Percentiles rank a stretch among this genome's conserved stretches.
Evolutionary conservation across 306 rosid genomes (phyloP).

Genomic region (Prunus mongolica): DNA sequence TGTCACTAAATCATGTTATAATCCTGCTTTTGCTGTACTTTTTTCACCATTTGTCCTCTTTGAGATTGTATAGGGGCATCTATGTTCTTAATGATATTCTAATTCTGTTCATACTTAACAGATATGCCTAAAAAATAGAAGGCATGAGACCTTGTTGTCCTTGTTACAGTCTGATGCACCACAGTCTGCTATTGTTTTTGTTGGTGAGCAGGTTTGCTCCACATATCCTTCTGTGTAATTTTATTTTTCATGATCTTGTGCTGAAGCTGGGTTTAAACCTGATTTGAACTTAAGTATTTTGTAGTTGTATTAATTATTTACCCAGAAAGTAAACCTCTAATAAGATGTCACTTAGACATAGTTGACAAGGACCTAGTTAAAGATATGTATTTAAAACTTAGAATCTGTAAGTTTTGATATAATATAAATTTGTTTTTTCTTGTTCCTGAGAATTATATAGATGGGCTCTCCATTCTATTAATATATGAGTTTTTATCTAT

Average conservation of each 20-base stretch:
- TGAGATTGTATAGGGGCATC: not conserved
- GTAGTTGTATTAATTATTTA: conserved; percentile 5
- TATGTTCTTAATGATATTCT: not conserved
- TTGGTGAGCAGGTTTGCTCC: conserved; percentile 64
- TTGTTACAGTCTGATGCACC: conserved; percentile 65
- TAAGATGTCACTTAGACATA: not conserved
- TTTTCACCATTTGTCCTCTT: not conserved
- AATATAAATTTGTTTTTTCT: not conserved
- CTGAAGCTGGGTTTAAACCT: not conserved
- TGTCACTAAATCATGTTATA: not conserved
- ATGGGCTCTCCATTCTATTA: not conserved
- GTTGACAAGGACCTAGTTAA: not conserved
- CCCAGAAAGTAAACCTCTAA: not conserved
- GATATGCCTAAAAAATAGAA: conserved; percentile 51
- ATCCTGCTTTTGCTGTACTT: not conserved
- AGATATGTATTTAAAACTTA: not conserved
- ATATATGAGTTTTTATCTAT: not conserved
- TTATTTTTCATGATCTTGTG: conserved; percentile 4
- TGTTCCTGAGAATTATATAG: not conserved
- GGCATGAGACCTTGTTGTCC: conserved; percentile 59
- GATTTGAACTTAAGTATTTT: not conserved
- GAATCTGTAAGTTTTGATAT: not conserved
- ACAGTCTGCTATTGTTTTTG: conserved; percentile 73
- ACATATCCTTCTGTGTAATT: conserved; percentile 28
- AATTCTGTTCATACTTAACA: conserved; percentile 37